A percentile compares a stretch with the other conserved stretches of the same genome.
Conservation (phyloP, 1,139 yeast genomes). For the Torulaspora globosa region DNA sequence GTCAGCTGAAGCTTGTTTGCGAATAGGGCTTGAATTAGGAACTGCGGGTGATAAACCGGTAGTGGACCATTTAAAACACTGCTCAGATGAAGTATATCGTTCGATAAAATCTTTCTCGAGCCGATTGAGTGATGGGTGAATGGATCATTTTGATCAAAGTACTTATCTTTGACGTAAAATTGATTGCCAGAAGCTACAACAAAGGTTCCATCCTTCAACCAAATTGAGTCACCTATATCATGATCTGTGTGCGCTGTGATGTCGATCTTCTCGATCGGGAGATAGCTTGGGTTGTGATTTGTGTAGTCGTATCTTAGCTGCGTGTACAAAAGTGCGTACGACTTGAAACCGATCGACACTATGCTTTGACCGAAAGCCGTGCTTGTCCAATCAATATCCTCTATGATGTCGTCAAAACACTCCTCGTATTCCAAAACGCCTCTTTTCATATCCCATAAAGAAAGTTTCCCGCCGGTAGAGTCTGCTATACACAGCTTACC, state of each 20-base stretch:
- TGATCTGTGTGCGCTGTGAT: constrained; percentile 70
- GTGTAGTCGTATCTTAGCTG: constrained; percentile 88
- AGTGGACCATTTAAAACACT: constrained; percentile 81
- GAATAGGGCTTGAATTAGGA: constrained; percentile 71
- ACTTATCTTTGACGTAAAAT: constrained; percentile 73
- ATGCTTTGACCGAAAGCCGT: constrained; percentile 67
- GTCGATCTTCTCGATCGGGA: constrained; percentile 69
- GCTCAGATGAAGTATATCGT: constrained; percentile 60
- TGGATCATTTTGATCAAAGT: constrained; percentile 53
- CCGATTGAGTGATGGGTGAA: constrained; percentile 47
- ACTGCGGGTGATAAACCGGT: constrained; percentile 89
- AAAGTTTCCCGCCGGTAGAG: constrained; percentile 46
- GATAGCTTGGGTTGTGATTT: constrained; percentile 70
- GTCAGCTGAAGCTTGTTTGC: constrained; percentile 58
- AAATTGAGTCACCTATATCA: constrained; percentile 79
- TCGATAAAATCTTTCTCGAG: constrained; percentile 44
- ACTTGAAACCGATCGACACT: constrained; percentile 70
- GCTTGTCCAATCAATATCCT: constrained; percentile 64
- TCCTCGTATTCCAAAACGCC: constrained; percentile 64
- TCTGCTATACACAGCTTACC: constrained; percentile 71
- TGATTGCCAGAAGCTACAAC: constrained; percentile 90
- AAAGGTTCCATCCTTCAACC: constrained; percentile 75
- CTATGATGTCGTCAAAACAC: constrained; percentile 35
- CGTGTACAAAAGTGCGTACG: constrained; percentile 63
- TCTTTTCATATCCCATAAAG: constrained; percentile 73